phyloP scores from a whole-genome alignment of 208 protist genomes.

The Endotrypanum monterogeii region DNA sequence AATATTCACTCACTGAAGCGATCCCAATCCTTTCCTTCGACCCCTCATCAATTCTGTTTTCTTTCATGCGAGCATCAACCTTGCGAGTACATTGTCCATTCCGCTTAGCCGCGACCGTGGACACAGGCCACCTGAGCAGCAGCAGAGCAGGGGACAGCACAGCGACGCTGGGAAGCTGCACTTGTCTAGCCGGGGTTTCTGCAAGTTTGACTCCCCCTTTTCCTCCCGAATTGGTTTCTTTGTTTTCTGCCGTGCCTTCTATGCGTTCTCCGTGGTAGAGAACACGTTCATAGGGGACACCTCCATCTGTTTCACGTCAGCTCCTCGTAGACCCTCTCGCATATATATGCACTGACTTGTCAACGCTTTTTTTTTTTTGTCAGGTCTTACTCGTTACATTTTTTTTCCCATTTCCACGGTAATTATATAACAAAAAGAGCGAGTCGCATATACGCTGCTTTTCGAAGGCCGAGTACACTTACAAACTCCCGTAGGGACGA shows the following conservation, averaged over 20 bases:
- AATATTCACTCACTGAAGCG: background rate
- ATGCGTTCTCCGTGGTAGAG: background rate
- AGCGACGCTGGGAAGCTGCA: background rate
- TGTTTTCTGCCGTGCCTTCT: background rate
- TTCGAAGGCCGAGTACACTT: background rate
- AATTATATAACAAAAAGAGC: background rate
- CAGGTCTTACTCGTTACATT: too few relatives aligned
- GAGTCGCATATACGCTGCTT: background rate
- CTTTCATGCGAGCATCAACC: too few relatives aligned
- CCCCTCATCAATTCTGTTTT: background rate
- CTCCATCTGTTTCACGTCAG: background rate
- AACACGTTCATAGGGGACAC: background rate
- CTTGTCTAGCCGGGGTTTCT: background rate
- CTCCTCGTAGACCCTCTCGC: background rate
- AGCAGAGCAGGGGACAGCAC: background rate
- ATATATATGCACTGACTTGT: background rate
- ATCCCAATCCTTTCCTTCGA: background rate
- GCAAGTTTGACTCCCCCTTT: conserved; percentile 5
- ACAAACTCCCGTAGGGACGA: background rate
- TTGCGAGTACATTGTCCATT: background rate
- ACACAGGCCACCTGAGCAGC: background rate
- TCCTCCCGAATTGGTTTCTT: background rate
- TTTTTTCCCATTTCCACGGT: background rate
- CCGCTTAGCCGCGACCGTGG: background rate
- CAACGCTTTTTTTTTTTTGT: background rate